These are phyloP conservation scores for Apocynum venetum DNA, from an alignment of 257 asterid species.

Conservation along the genomic window DNA sequence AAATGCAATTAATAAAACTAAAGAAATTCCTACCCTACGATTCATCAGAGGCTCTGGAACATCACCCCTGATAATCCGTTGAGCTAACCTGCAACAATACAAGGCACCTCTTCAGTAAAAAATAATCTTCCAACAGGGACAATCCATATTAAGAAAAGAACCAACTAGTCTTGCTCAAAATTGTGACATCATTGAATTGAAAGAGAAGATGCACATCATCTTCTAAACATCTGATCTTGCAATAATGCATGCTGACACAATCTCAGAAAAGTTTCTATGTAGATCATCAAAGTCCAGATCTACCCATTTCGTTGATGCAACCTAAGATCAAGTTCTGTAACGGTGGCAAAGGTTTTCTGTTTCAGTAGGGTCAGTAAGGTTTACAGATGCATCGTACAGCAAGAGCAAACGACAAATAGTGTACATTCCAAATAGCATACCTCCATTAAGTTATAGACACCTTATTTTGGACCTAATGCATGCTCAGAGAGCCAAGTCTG, in stretches of 20 bases:
- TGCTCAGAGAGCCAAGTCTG: too few species aligned
- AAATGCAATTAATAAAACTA: background rate
- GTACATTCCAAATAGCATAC: too few species aligned
- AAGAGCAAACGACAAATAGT: background rate
- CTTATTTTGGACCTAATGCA: background rate
- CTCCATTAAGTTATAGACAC: too few species aligned
- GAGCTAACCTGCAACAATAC: constrained; percentile 69
- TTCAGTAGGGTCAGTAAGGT: background rate
- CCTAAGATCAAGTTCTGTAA: too few species aligned
- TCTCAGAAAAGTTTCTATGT: background rate
- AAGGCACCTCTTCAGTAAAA: constrained; percentile 1
- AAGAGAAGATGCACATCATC: too few species aligned
- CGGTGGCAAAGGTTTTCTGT: background rate
- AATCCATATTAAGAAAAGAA: background rate
- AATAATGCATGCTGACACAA: too few species aligned
- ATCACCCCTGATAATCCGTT: constrained; percentile 89
- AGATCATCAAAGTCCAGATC: background rate
- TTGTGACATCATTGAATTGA: background rate
- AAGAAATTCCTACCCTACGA: constrained; percentile 61
- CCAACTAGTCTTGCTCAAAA: background rate
- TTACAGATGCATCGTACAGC: background rate
- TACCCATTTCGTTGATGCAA: background rate
- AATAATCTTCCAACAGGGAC: background rate
- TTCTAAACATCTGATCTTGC: too few species aligned
- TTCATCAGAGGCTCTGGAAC: constrained; percentile 89